These are phyloP conservation scores for Stentor coeruleus DNA, from an alignment of 73 alveolate genomes.

Conservation along the genomic window DNA sequence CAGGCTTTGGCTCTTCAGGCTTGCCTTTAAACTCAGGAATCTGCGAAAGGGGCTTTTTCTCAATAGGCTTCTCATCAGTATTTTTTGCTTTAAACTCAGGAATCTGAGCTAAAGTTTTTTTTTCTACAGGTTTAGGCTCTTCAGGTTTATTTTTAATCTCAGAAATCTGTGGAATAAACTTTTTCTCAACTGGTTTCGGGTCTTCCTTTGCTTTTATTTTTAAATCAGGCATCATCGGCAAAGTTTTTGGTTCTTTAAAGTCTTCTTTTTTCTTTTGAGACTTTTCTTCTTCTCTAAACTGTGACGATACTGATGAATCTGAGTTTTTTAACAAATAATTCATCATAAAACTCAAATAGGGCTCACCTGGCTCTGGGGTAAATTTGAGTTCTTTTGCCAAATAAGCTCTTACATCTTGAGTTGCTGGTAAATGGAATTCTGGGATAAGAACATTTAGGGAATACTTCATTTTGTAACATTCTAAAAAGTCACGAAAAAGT, in stretches of 20 bases:
- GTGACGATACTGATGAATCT: neutral
- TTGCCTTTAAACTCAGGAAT: neutral
- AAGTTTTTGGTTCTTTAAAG: neutral
- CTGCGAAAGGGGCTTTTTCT: neutral
- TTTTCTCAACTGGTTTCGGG: neutral
- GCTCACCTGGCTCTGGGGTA: neutral
- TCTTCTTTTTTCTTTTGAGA: neutral
- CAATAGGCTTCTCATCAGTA: neutral
- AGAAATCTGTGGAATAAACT: neutral
- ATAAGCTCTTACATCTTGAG: conserved; percentile 8
- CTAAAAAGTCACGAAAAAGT: conserved; percentile 24
- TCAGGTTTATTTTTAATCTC: neutral
- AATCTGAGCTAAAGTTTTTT: neutral
- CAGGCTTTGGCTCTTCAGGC: neutral
- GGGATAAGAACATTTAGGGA: conserved; percentile 29
- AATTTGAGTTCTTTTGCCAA: conserved; percentile 8
- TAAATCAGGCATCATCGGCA: neutral
- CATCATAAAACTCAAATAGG: neutral
- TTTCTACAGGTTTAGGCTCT: neutral
- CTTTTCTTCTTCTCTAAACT: no score
- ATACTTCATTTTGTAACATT: conserved; percentile 25
- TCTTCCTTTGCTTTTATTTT: no score
- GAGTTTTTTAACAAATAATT: neutral
- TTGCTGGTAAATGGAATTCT: conserved; percentile 5
- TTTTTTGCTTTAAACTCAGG: neutral